These are phyloP conservation scores for Strigomonas galati DNA, from an alignment of 208 protist genomes.

Conservation along the genomic window DNA sequence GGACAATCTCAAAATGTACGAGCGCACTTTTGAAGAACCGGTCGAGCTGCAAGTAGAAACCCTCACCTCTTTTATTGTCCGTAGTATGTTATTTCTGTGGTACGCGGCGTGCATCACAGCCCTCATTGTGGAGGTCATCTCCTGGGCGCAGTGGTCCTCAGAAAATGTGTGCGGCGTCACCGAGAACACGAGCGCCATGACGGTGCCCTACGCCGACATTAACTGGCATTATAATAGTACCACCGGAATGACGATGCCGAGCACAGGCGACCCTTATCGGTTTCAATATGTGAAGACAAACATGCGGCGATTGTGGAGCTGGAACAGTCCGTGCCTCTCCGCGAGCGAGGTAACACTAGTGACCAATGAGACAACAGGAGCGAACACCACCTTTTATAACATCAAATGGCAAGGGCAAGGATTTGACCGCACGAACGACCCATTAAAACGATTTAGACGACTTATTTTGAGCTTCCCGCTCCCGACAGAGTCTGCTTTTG, in stretches of 20 bases:
- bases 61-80: slow-evolving; percentile 37
- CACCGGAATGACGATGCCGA: no score
- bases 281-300: background rate
- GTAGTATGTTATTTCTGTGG: slow-evolving; percentile 50
- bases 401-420: background rate
- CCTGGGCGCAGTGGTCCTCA: slow-evolving; percentile 45
- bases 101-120: slow-evolving; percentile 48
- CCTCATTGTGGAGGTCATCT: slow-evolving; percentile 57
- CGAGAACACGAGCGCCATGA: slow-evolving; percentile 16
- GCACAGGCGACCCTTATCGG: no score
- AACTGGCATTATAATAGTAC: no score
- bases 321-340: slow-evolving; percentile 3
- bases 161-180: slow-evolving; percentile 55
- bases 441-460: background rate
- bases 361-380: background rate
- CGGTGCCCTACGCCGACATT: slow-evolving; percentile 23
- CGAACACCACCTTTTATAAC: background rate
- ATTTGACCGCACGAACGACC: background rate
- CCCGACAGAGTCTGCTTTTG: background rate
- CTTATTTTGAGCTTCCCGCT: slow-evolving; percentile 2
- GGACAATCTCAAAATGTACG: slow-evolving; percentile 2
- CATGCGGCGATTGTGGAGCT: background rate
- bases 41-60: slow-evolving; percentile 84
- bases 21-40: slow-evolving; percentile 32
- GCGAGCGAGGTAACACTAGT: background rate